Evolutionary conservation across 257 asterid genomes (phyloP), one percentile per base, ranked within the genome.

Genomic region (Nicotiana obtusifolia): DNA sequence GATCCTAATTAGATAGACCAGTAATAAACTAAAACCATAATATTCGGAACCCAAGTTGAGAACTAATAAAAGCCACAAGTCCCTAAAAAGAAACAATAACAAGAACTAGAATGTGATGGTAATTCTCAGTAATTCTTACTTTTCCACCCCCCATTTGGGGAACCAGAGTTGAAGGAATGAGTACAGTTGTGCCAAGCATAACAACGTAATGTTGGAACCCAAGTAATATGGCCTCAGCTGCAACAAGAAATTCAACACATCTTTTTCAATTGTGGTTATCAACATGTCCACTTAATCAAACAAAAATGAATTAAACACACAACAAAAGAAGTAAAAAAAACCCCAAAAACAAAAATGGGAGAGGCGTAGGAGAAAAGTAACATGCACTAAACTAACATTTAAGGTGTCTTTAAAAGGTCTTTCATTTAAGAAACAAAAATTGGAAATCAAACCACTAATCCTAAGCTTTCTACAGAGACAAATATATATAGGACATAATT

Each of bases 151-250:
- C 99, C 97, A 95, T 95, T 84, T 95, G 99, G 9, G 97, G 94
- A 80, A 87, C 93, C 60, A 94, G 86, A 76, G 85, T 24, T 73
- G 98, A 67, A 47, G 98, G 99, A 24, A 95, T 95, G 76, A 94
- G 95, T 56, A 95, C 99, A 41, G 97, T 95, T 64, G 98, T 90
- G 35, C 99, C 99, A 68, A 95, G 97, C 99, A 95, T 94, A 88
- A 95, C 99, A 84, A 94, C 89, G 85, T 90, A 95, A 94, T 95
- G 98, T 66, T 95, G 99, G 85, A 95, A 95, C 10, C 97, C 99
- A 80, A 95, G 97, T 82, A 95, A 84, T 80, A 95, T 88, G 62
- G 99, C 99, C 92, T 95, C 99, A 81, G 99, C 99, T 94, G 88
- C 93, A 88, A 82, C 78, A 20, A 83, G 56, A 83, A 83, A 66